Conservation (phyloP, 306 rosid genomes). For the Cicer yamashitae region DNA sequence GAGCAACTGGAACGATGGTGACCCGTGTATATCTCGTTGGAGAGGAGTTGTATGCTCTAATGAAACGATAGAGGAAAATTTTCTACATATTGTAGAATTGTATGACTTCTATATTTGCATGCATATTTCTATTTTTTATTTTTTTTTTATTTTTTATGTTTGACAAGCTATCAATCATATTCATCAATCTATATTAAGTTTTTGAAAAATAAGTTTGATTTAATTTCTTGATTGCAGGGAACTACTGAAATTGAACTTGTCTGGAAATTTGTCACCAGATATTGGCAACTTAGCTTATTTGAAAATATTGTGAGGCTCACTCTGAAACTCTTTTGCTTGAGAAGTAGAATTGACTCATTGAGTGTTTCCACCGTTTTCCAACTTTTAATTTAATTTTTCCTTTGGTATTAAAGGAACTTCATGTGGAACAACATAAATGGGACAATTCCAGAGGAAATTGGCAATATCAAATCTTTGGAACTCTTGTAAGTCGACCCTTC, state of each 20-base stretch:
- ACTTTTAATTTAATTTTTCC: neutral
- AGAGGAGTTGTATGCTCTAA: conserved; percentile 29
- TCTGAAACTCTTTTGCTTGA: neutral
- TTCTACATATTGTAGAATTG: conserved; percentile 4
- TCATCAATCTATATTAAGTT: neutral
- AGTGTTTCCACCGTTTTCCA: neutral
- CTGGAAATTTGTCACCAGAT: conserved; percentile 19
- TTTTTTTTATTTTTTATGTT: too few relatives aligned
- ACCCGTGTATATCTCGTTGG: neutral
- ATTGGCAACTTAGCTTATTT: conserved; percentile 24
- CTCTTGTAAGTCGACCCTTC: conserved; percentile 4
- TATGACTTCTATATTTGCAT: neutral
- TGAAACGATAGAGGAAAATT: conserved; percentile 11
- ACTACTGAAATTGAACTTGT: conserved; percentile 11
- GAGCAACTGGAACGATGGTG: conserved; percentile 1
- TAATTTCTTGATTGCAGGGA: neutral
- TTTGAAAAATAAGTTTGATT: too few relatives aligned
- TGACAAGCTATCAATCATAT: conserved; percentile 1
- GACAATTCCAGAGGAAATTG: neutral
- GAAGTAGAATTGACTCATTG: neutral
- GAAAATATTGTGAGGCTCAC: neutral
- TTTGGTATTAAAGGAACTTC: conserved; percentile 1
- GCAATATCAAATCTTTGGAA: conserved; percentile 19
- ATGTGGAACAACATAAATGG: conserved; percentile 29
- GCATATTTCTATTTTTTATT: too few relatives aligned